Evolutionary conservation across 495 filamentous ascomycete species (phyloP), one percentile per base, ranked within the genome.

Genomic region (Neurospora hispaniola): DNA sequence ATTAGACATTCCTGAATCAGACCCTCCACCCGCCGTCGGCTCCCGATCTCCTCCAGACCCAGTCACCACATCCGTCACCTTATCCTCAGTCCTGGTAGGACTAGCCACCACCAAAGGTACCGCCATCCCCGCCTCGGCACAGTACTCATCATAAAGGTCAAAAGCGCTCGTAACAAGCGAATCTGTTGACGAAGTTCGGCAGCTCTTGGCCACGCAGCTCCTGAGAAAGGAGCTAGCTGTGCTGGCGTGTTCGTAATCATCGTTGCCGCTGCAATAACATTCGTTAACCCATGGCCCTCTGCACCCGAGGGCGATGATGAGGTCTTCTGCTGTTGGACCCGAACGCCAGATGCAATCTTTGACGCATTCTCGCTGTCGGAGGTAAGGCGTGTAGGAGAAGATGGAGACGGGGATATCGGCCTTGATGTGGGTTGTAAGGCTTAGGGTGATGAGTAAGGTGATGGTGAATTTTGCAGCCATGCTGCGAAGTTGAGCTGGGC

Each of bases 281-380:
- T 72, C 44, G n/a, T 75, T 70, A 23, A 48, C 40, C 38, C 66
- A 71, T 8, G 73, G 73, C 8, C 40, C 4, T 31, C 44, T 71
- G 62, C 74, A 75, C 9, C 74, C 74, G 23, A 73, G 69, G 20
- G 16, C 42, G 8, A 27, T 42, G 4, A 62, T 59, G 10, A 75
- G 69, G 38, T 69, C 74, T 12, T 18, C 20, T 18, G 38, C 39
- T 12, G 68, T 23, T 1, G 41, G 35, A 8, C 39, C 38, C 27
- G 54, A 62, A 4, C 66, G 73, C 73, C 73, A 75, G 6, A 75
- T 39, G 38, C 74, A 75, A 18, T 39, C 31, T n/a, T 75, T 73
- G 72, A 71, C 72, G 54, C 71, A 75, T 20, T 59, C 69, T 42
- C 69, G 74, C 18, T 71, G 59, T n/a, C 43, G 10, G 9, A 71